Evolutionary conservation across 139 green algal genomes (phyloP), one percentile per base, ranked within the genome.

Genomic region (Nannochloris sp.): DNA sequence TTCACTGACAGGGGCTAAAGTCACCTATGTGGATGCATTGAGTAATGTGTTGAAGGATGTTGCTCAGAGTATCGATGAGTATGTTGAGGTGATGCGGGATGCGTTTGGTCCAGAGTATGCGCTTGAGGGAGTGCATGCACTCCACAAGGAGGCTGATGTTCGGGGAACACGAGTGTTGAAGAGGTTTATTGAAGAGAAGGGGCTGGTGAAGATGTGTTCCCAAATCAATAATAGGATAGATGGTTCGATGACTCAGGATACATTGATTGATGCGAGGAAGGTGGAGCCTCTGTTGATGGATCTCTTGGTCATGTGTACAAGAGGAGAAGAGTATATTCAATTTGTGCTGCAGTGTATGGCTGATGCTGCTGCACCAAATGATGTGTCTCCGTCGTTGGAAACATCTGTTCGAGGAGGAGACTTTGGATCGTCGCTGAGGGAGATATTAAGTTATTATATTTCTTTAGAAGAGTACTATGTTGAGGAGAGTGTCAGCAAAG

Each of bases 401-500:
- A 78, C 85, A 43, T 61, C 78, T 48, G 40, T 85, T 23, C 71
- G 66, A 24, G 44, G 51, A 51, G 70, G 74, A 40, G 25, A 46
- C 24, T 86, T 96, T 54, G 84, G 50, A 21, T 71, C 85, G 14
- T 51, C 69, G 1, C 67, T 90, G 48, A 71, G 84, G 4, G 92
- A 97, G 79, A 73, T 97, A 62, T 62, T 89, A 15, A 75, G 72
- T 3, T 84, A 87, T 72, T 97, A 96, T 74, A 78, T 95, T 49
- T 66, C 70, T 21, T 76, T 97, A 68, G 91, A 97, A 78, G 90
- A 97, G 69, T 87, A 85, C 50, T 96, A 95, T 63, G 78, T 97
- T 72, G 83, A 90, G 21, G 81, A 90, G 59, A 96, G 83, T 44
- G 76, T 90, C 29, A 60, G 56, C 60, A 96, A 95, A 78, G 91